Percentiles rank a stretch among this genome's conserved stretches.
These are phyloP conservation scores for Vigna mungo DNA, from an alignment of 306 rosid genomes.

Conservation along the genomic window DNA sequence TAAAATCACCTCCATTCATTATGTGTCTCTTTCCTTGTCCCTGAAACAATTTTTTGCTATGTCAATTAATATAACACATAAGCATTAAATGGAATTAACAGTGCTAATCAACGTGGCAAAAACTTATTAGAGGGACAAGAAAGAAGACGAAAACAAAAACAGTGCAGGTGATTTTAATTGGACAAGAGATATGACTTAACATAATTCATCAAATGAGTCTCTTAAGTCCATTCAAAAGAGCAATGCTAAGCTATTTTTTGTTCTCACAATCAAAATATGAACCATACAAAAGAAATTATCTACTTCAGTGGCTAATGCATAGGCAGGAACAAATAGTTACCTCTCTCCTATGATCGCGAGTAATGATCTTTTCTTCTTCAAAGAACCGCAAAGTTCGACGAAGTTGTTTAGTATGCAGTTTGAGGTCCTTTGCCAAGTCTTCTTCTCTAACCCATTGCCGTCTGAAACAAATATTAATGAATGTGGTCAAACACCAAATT, in stretches of 20 bases:
- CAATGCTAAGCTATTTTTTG: background rate
- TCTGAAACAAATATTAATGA: slow-evolving; percentile 46
- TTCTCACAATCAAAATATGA: background rate
- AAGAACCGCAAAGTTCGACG: slow-evolving; percentile 83
- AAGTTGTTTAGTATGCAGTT: slow-evolving; percentile 88
- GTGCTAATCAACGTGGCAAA: no score
- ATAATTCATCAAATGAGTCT: background rate
- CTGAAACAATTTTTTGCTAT: no score
- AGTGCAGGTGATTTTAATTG: no score
- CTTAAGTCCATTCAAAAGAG: slow-evolving; percentile 13
- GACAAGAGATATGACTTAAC: background rate
- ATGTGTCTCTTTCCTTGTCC: no score
- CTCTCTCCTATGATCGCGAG: slow-evolving; percentile 93
- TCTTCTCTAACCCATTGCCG: slow-evolving; percentile 98
- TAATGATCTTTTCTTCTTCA: slow-evolving; percentile 93
- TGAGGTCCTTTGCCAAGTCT: slow-evolving; percentile 96
- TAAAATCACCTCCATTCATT: no score
- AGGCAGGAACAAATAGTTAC: slow-evolving; percentile 50
- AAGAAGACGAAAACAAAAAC: no score
- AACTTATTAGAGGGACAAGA: no score
- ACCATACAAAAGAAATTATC: slow-evolving; percentile 12
- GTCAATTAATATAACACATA: no score
- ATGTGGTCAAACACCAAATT: slow-evolving; percentile 18
- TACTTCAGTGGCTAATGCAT: slow-evolving; percentile 9
- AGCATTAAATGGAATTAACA: no score